Evolutionary conservation across 176 grass and related monocot genomes (phyloP), one percentile per base, ranked within the genome.

Genomic region (Zoysia japonica): DNA sequence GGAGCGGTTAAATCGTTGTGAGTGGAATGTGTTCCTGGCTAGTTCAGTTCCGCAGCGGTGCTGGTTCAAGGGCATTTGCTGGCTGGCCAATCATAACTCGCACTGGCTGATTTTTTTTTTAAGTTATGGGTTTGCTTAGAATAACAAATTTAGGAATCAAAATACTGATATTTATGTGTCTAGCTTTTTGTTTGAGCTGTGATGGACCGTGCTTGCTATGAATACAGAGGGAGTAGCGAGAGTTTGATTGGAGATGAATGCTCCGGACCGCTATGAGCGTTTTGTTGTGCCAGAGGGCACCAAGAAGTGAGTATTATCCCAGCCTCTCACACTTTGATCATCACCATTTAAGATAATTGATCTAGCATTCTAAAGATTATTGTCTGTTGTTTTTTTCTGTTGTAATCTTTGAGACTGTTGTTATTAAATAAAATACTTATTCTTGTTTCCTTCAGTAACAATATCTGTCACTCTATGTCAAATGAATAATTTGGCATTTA

Each of bases 201-300:
- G 5, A 53, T 52, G 45, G 47, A 69, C 44, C n/a, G 60, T 54
- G 3, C 3, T 74, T 61, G 44, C 77, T 61, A 45, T 69, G 16
- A 69, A 7, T 51, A 19, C 47, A 61, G 52, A 51, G 9, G 53
- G 35, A 64, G 5, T 28, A 39, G n/a, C 3, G 28, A 46, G 35
- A 4, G 20, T 16, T 57, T 87, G 72, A 82, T 82, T 16, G 6
- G 17, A 72, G 59, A 82, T 82, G 85, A 87, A 87, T 87, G 85
- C 85, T 5, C 79, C 79, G 0, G 79, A 87, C 37, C 85, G 74
- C 74, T 87, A 87, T 0, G 79, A 87, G 37, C 79, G 79, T 35
- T 82, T 82, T 59, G 85, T 87, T 2, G 73, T 87, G 65, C 85
- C 72, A 9, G 85, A 87, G 47, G 85, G 78, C 15, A 87, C 78